Evolutionary conservation across 441 rosid genomes (phyloP), one percentile per base, ranked within the genome.

Genomic region (Theobroma grandiflorum): DNA sequence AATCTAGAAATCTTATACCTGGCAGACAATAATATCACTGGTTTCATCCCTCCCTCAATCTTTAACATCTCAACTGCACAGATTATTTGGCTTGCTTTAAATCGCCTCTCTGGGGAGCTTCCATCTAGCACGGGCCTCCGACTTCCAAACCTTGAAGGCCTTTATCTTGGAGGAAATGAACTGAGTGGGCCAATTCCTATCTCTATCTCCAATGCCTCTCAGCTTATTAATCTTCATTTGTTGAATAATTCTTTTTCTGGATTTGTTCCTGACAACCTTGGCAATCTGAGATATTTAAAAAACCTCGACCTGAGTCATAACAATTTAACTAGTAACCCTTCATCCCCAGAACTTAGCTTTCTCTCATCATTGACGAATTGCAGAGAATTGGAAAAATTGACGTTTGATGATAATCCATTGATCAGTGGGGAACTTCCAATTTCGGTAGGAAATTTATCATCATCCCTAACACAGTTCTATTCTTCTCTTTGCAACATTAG

Each of bases 401-500:
- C 7, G n/a, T n/a, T 55, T 55, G 61, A 55, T 55, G 61, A 3
- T 55, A 55, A 55, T 55, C 31, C 10, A 4, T 55, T 55, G 61
- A 55, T 55, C 26, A 55, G 61, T n/a, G 61, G 61, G 2, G 26
- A n/a, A 20, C 61, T 55, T 55, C 61, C 61, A n/a, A n/a, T 2
- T n/a, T 55, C 61, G 1, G 8, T 55, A 18, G 61, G 61, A n/a
- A 55, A 55, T 55, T 55, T 55, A 2, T 55, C 61, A n/a, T 6
- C 26, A n/a, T 55, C 61, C 1, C 10, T 55, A 2, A 55, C 31
- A 8, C 61, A n/a, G n/a, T n/a, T 55, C 61, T 55, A 55, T 55
- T 26, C 26, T 55, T 55, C 61, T 55, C 10, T 6, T 6, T 74
- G 77, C 66, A 70, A 70, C 26, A 43, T 78, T 7, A 69, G 16